These are phyloP conservation scores for Hyaloscypha finlandica DNA, from an alignment of 495 filamentous ascomycete species.

Conservation along the genomic window DNA sequence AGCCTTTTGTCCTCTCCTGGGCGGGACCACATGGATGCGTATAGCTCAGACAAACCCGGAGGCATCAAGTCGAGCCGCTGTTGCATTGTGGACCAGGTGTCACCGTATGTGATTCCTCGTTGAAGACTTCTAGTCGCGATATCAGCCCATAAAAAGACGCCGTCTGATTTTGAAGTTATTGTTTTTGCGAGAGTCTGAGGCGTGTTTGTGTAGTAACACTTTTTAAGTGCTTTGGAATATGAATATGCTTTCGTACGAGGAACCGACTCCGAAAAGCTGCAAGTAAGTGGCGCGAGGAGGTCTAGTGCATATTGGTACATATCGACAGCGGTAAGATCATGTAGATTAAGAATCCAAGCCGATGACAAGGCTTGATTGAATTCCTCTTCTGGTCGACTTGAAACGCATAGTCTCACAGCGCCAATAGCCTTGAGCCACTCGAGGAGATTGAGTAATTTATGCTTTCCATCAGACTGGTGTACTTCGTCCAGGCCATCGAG, in stretches of 20 bases:
- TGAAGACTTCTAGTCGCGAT: slow-evolving; percentile 3
- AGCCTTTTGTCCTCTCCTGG: not conserved
- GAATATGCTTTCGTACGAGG: too few species aligned
- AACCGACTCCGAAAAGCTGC: too few species aligned
- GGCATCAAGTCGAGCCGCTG: slow-evolving; percentile 1
- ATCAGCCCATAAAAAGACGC: slow-evolving; percentile 6
- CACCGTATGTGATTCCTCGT: not conserved
- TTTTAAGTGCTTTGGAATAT: not conserved
- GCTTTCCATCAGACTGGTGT: slow-evolving; percentile 2
- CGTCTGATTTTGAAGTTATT: slow-evolving; percentile 3
- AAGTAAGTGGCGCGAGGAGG: not conserved
- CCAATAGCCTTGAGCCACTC: not conserved
- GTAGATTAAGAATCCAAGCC: not conserved
- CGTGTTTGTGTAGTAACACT: not conserved
- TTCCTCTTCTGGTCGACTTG: slow-evolving; percentile 8
- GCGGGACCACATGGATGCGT: slow-evolving; percentile 5
- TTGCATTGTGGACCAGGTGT: not conserved
- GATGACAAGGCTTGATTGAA: not conserved
- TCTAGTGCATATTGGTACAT: slow-evolving; percentile 5
- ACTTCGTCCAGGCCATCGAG: slow-evolving; percentile 8
- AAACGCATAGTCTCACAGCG: slow-evolving; percentile 1
- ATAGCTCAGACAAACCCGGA: not conserved
- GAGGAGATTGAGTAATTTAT: not conserved
- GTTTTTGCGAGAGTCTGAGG: not conserved
- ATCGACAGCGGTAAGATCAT: not conserved